Base-by-base conservation (phyloP, 306 rosid species). In the Luffa acutangula region DNA sequence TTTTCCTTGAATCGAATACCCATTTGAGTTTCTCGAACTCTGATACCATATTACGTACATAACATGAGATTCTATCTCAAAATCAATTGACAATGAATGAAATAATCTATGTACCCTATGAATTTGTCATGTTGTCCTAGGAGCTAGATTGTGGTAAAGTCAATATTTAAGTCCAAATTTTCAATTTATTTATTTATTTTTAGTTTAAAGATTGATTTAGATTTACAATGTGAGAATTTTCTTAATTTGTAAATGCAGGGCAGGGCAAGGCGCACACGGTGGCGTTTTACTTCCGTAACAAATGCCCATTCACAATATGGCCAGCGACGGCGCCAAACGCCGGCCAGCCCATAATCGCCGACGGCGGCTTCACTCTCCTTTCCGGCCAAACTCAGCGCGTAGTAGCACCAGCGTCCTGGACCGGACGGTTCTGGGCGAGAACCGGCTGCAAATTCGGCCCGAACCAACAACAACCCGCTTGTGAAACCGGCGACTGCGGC, bases 391-490 rank as follows among this genome's bases (percentile, higher is more conserved):
- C 93, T 1, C 79, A 74, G 49, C 76, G 75, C 7, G 49, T 95
- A 2, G 25, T 56, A 2, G 87, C 93, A 43, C 97, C 97, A 10
- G 80, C 89, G 87, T 69, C 91, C 65, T 95, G 99, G 97, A 89
- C 9, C n/a, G 99, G 97, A n/a, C 85, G 99, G 39, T 82, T 95
- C 69, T 95, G 97, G 99, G 97, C 87, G 0, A 81, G 99, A 84
- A 95, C 97, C 3, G 93, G 93, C 37, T 95, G 99, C 87, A 76
- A 86, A 20, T 93, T 93, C 79, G 77, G 31, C 6, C 36, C 89
- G 0, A 89, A 85, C 37, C 42, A 85, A 87, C 71, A 43, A 57
- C 80, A 73, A 42, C 84, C 88, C 3, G 89, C 88, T 2, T 95
- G 99, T 48, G 91, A 93, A 75, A 93, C 99, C 0, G 97, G 99